Conservation (phyloP, 306 rosid species). For the Oemleria cerasiformis region DNA sequence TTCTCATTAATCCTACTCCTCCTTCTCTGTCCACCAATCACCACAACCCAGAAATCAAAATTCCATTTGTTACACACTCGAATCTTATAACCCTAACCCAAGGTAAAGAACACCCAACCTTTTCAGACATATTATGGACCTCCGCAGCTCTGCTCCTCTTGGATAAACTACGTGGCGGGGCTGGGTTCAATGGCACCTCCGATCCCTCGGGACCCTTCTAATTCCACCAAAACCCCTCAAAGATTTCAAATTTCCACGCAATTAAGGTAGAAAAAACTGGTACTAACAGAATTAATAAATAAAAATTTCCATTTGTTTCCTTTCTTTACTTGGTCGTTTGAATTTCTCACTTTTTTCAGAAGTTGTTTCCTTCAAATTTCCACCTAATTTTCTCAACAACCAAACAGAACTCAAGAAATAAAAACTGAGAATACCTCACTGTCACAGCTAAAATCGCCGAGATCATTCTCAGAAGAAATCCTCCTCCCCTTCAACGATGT, state of each 20-base stretch:
- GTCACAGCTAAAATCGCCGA: conserved; percentile 43
- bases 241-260: conserved; percentile 14
- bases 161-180: conserved; percentile 55
- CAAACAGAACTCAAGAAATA: neutral
- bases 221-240: conserved; percentile 21
- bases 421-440: conserved; percentile 42
- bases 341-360: neutral
- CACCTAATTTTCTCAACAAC: conserved; percentile 8
- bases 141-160: conserved; percentile 92
- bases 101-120: conserved; percentile 39
- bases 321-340: neutral
- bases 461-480: conserved; percentile 42
- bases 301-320: neutral
- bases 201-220: conserved; percentile 53
- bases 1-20: conserved; percentile 93
- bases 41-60: conserved; percentile 24
- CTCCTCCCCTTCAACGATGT: conserved; percentile 29
- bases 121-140: conserved; percentile 92
- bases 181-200: conserved; percentile 42
- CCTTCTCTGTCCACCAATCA: conserved; percentile 67
- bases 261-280: conserved; percentile 17
- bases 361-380: neutral
- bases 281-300: conserved; percentile 1
- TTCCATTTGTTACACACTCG: neutral
- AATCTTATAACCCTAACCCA: neutral